These are phyloP conservation scores for Sarcomyxa edulis DNA, from an alignment of 768 basidiomycete genomes.

Conservation along the genomic window DNA sequence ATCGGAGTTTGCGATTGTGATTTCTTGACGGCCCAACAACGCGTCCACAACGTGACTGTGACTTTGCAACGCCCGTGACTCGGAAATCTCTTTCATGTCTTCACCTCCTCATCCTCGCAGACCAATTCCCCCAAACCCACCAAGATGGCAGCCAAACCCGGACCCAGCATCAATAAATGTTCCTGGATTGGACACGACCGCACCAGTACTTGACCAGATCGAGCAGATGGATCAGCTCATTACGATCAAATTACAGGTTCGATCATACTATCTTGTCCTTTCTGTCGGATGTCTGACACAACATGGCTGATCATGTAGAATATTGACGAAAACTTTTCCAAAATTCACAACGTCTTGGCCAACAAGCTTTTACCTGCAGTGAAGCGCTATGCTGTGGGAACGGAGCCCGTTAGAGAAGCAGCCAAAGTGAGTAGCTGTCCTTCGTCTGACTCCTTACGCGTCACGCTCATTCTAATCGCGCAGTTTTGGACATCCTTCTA, in stretches of 20 bases:
- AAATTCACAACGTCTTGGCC: conserved; percentile 80
- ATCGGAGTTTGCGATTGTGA: no score
- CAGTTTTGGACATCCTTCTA: conserved; percentile 98
- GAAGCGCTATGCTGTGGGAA: conserved; percentile 83
- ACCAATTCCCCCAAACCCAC: conserved; percentile 52
- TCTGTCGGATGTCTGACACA: not conserved
- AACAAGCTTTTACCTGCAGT: conserved; percentile 81
- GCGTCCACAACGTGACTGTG: no score
- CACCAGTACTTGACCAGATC: conserved; percentile 74
- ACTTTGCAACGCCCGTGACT: no score
- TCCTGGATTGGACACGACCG: conserved; percentile 67
- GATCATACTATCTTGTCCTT: no score
- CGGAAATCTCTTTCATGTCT: no score
- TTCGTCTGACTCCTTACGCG: not conserved
- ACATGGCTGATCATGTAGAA: conserved; percentile 41
- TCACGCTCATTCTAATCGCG: not conserved
- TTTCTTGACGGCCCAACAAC: no score
- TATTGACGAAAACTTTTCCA: conserved; percentile 91
- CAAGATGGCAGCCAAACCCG: conserved; percentile 60
- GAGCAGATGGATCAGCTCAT: conserved; percentile 96
- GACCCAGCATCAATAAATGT: conserved; percentile 63
- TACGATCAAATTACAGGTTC: conserved; percentile 83
- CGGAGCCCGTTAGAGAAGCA: conserved; percentile 84
- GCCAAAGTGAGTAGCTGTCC: conserved; percentile 59
- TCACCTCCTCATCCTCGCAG: conserved; percentile 9